Evolutionary conservation across 164 flowering plant species (phyloP).

Genomic region (Aristolochia californica): DNA sequence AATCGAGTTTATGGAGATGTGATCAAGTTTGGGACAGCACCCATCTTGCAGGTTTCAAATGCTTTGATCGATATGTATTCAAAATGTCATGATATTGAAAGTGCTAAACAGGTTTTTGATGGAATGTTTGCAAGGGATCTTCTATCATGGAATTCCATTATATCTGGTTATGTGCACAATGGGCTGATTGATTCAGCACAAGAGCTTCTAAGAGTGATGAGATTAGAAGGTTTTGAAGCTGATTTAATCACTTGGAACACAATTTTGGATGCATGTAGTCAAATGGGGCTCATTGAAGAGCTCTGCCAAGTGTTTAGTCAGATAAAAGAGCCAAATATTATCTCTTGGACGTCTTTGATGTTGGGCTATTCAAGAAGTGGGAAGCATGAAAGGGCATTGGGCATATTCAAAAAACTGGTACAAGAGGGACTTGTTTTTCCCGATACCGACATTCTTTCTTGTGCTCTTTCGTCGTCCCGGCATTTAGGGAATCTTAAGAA

Average conservation of each 20-base stretch:
- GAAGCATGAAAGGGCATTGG: constrained; percentile 27
- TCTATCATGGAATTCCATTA: constrained; percentile 45
- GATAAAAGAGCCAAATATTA: constrained; percentile 36
- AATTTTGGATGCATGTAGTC: constrained; percentile 40
- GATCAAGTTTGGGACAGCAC: constrained; percentile 20
- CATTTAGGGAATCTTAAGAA: constrained; percentile 16
- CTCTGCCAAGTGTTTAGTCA: constrained; percentile 26
- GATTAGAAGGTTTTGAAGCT: constrained; percentile 24
- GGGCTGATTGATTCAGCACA: constrained; percentile 22
- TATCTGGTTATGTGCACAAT: constrained; percentile 38
- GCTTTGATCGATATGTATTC: constrained; percentile 49
- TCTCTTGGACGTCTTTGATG: constrained; percentile 47
- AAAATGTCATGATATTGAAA: constrained; percentile 28
- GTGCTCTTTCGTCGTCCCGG: constrained; percentile 32
- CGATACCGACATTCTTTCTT: constrained; percentile 39
- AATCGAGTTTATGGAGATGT: constrained; percentile 32
- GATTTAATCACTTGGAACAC: constrained; percentile 48
- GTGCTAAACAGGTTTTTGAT: constrained; percentile 30
- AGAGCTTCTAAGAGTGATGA: constrained; percentile 25
- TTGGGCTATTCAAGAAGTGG: constrained; percentile 42
- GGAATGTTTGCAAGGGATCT: constrained; percentile 30
- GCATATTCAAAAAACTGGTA: constrained; percentile 37
- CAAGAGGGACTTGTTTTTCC: constrained; percentile 14
- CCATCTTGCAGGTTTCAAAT: constrained; percentile 24
- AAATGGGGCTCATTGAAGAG: constrained; percentile 36